A percentile compares a stretch with the other conserved stretches of the same genome.
Conservation (phyloP, 164 flowering plant genomes). For the Nelumbo lutea region DNA sequence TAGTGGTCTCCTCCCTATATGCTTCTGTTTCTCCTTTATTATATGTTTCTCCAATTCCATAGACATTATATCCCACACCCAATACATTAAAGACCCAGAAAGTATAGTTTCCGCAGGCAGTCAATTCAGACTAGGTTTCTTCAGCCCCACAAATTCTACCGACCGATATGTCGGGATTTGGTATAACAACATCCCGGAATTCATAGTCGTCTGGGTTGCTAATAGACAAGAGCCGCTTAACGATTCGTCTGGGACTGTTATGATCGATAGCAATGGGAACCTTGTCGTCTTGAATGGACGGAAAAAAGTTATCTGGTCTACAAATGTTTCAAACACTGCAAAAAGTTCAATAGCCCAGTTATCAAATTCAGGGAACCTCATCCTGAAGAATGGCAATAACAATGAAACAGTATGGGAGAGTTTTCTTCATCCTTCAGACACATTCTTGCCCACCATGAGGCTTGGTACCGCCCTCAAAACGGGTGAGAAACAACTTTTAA, state of each 20-base stretch:
- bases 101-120: slow-evolving; percentile 3
- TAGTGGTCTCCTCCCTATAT: not conserved
- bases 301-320: not conserved
- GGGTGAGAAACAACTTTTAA: not conserved
- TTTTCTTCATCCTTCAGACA: not conserved
- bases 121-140: slow-evolving; percentile 8
- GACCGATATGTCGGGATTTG: slow-evolving; percentile 10
- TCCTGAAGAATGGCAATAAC: not conserved
- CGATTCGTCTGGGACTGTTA: not conserved
- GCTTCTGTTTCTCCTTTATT: not conserved
- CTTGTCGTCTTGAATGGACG: not conserved
- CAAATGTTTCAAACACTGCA: not conserved
- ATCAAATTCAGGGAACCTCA: not conserved
- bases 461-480: not conserved
- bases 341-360: not conserved
- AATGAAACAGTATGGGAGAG: not conserved
- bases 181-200: not conserved
- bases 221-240: slow-evolving; percentile 8
- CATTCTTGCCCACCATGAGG: not conserved
- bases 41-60: not conserved
- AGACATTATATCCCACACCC: not conserved
- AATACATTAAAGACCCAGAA: not conserved
- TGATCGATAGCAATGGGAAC: not conserved
- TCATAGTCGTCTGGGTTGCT: slow-evolving; percentile 12
- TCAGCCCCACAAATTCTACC: slow-evolving; percentile 8